Evolutionary conservation across 2,329 filamentous ascomycete species (phyloP).

Genomic region (Aureobasidium zeae): DNA sequence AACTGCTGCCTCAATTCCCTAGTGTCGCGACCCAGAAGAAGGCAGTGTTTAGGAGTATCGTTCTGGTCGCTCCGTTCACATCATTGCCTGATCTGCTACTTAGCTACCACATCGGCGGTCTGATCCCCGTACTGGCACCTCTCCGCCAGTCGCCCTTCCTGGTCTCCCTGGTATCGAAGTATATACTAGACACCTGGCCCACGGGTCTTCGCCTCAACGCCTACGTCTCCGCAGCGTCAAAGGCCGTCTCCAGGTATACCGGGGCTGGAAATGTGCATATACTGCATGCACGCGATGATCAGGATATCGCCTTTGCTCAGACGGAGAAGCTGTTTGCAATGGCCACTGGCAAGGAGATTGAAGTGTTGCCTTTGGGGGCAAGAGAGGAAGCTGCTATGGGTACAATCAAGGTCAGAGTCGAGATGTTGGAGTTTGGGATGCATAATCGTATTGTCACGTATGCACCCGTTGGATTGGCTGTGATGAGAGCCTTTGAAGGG

Average conservation of each 20-base stretch:
- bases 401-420: slow-evolving; percentile 32
- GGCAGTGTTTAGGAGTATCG: slow-evolving; percentile 62
- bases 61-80: slow-evolving; percentile 73
- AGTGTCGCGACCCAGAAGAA: slow-evolving; percentile 21
- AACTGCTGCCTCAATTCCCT: background rate
- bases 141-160: slow-evolving; percentile 58
- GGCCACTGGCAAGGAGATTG: slow-evolving; percentile 40
- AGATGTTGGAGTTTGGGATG: slow-evolving; percentile 37
- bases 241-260: slow-evolving; percentile 30
- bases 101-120: slow-evolving; percentile 68
- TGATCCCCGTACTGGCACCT: slow-evolving; percentile 70
- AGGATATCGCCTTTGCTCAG: slow-evolving; percentile 69
- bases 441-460: slow-evolving; percentile 63
- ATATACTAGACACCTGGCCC: slow-evolving; percentile 73
- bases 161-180: slow-evolving; percentile 49
- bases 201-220: slow-evolving; percentile 57
- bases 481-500: slow-evolving; percentile 54
- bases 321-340: slow-evolving; percentile 55
- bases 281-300: slow-evolving; percentile 72
- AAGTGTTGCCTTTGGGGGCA: slow-evolving; percentile 22
- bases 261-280: slow-evolving; percentile 49
- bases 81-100: slow-evolving; percentile 63
- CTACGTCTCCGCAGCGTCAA: slow-evolving; percentile 46
- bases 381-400: slow-evolving; percentile 23
- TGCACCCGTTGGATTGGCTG: slow-evolving; percentile 53